Percentiles rank a stretch among this genome's conserved stretches.
These are phyloP conservation scores for Penicillium simplicissimum DNA, from an alignment of 495 filamentous ascomycete species.

Conservation along the genomic window DNA sequence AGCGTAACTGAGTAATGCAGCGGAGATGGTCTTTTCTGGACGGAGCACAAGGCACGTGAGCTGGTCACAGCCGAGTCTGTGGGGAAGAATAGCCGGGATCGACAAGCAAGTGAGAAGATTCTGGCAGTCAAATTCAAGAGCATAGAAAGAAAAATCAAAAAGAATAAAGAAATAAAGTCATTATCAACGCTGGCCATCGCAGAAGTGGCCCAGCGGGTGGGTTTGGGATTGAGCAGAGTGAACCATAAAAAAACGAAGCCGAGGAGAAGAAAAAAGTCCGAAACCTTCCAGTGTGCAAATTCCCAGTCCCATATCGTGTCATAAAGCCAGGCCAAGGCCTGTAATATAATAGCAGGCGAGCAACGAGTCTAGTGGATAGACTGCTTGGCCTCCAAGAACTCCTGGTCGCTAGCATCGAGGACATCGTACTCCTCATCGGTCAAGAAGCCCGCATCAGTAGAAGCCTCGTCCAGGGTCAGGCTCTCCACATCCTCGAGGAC, in stretches of 20 bases:
- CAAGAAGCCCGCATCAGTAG: conserved; percentile 67
- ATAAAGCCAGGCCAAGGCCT: conserved; percentile 3
- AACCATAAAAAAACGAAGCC: conserved; percentile 9
- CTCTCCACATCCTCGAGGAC: conserved; percentile 68
- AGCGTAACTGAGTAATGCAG: neutral
- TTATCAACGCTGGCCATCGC: conserved; percentile 19
- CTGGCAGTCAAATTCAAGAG: conserved; percentile 10
- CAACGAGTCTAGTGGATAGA: conserved; percentile 22
- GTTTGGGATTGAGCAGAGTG: neutral
- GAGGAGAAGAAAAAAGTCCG: conserved; percentile 23
- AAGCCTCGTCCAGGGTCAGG: conserved; percentile 61
- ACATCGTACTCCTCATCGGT: conserved; percentile 99
- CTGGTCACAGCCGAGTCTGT: neutral
- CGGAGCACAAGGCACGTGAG: neutral
- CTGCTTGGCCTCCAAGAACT: conserved; percentile 58
- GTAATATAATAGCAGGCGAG: neutral
- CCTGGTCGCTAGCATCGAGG: conserved; percentile 92
- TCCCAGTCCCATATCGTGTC: conserved; percentile 24
- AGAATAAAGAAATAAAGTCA: neutral
- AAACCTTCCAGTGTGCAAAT: conserved; percentile 23
- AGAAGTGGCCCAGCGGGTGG: conserved; percentile 12
- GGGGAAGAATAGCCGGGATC: conserved; percentile 5
- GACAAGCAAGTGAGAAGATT: neutral
- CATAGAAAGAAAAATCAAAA: neutral
- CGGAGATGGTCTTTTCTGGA: conserved; percentile 1